Percentiles rank a stretch among this genome's conserved stretches.
Evolutionary conservation across 495 filamentous ascomycete genomes (phyloP).

Genomic region (Penicillium angulare): DNA sequence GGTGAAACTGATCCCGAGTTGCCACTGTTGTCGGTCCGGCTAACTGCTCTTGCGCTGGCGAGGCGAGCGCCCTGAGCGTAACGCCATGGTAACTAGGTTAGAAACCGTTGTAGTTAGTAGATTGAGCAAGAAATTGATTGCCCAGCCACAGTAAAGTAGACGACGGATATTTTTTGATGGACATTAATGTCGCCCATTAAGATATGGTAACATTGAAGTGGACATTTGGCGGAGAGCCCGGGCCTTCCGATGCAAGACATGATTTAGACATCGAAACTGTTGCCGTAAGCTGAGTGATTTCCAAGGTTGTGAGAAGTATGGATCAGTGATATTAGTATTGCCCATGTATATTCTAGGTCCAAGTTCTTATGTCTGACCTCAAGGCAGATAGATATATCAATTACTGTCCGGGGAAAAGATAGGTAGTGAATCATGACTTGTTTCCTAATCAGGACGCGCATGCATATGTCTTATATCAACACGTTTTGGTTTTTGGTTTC

Average conservation of each 20-base stretch:
- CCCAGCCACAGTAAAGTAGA: no score
- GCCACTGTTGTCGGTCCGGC: not conserved
- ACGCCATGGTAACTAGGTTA: not conserved
- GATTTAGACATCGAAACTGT: not conserved
- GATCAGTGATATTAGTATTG: no score
- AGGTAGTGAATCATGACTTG: not conserved
- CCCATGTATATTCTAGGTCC: no score
- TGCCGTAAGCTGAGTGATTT: not conserved
- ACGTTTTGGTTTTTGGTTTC: not conserved
- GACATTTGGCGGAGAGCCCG: not conserved
- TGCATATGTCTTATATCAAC: not conserved
- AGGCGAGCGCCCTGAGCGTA: not conserved
- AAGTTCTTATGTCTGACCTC: not conserved
- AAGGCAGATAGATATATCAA: not conserved
- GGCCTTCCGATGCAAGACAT: not conserved
- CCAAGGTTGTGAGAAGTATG: no score
- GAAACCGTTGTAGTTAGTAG: not conserved
- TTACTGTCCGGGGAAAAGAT: not conserved
- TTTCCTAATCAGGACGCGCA: slow-evolving; percentile 1
- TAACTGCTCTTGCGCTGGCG: not conserved
- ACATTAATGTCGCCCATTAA: not conserved
- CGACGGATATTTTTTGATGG: not conserved
- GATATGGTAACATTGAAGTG: no score
- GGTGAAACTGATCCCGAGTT: not conserved
- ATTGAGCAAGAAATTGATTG: no score